phyloP scores from a whole-genome alignment of 495 filamentous ascomycete genomes.

The Hyphodiscus hymeniophilus region DNA sequence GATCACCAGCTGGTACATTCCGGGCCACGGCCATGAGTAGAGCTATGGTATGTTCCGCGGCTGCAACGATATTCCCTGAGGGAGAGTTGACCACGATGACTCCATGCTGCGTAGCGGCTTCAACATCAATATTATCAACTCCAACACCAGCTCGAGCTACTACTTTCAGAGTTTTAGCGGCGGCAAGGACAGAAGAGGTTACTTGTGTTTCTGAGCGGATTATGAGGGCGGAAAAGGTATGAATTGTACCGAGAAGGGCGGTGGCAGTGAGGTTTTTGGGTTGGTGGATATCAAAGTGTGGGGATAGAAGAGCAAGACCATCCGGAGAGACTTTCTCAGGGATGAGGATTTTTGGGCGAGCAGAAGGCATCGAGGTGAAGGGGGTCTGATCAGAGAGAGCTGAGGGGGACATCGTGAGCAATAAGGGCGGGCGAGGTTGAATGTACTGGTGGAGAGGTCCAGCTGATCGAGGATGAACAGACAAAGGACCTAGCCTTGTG shows the following conservation, averaged over 20 bases:
- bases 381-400: constrained; percentile 18
- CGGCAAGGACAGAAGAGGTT: constrained; percentile 47
- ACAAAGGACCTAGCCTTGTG: background rate
- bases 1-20: constrained; percentile 52
- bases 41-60: constrained; percentile 61
- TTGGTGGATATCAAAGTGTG: constrained; percentile 51
- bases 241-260: constrained; percentile 50
- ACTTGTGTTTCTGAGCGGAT: constrained; percentile 69
- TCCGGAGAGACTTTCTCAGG: constrained; percentile 68
- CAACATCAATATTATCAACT: constrained; percentile 68
- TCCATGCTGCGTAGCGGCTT: constrained; percentile 53
- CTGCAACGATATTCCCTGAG: constrained; percentile 60
- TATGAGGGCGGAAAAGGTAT: constrained; percentile 57
- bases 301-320: constrained; percentile 52
- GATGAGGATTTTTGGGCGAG: constrained; percentile 51
- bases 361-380: constrained; percentile 4
- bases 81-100: constrained; percentile 68
- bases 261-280: constrained; percentile 43
- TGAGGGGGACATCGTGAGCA: constrained; percentile 29
- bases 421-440: background rate
- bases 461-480: background rate
- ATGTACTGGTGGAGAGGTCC: background rate
- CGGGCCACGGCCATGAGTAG: constrained; percentile 57
- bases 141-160: constrained; percentile 70
- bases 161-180: constrained; percentile 53